Base-by-base conservation (phyloP, 106 monocot genomes). In the Dendrobium catenatum region DNA sequence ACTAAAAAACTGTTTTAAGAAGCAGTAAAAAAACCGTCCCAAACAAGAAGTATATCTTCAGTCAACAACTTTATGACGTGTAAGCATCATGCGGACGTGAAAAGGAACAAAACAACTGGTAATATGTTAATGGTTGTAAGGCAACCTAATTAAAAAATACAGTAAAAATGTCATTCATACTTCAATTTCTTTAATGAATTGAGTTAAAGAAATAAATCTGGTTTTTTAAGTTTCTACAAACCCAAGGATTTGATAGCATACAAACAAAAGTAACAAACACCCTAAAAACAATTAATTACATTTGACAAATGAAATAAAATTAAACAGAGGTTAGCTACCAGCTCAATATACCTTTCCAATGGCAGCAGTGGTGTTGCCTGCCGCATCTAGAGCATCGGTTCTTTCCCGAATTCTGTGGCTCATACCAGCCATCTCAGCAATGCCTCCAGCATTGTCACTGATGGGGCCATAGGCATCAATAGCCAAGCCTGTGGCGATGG, bases 401-500 rank as follows among this genome's bases (percentile, higher is more conserved):
- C 92, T 84, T 84, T 95, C 92, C 41, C 95, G 92, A 47, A 95
- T 91, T 68, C 80, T 86, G 77, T 87, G 89, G 77, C 92, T 90
- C 92, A 92, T 92, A 15, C 95, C 95, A 58, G 95, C 92, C 95
- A 95, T 95, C 78, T 95, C 95, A n/a, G 95, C 95, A 84, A 95
- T 95, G 13, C 95, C 95, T 79, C 95, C 95, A 84, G 95, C 95
- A 85, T 95, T 95, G 86, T 93, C 93, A 78, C 90, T 93, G 77
- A 90, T 93, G 46, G 88, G 91, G 15, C 91, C 91, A 83, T 88
- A 91, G 13, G 91, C 88, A 83, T 91, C 91, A 77, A 91, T 91
- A 10, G 91, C 86, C 80, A 91, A 76, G 13, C 91, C 88, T 77
- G 91, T 91, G 55, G 91, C 88, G 44, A 91, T 91, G 67, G 91